phyloP scores from a whole-genome alignment of 2,329 filamentous ascomycete species.

The Botrytis galanthina region DNA sequence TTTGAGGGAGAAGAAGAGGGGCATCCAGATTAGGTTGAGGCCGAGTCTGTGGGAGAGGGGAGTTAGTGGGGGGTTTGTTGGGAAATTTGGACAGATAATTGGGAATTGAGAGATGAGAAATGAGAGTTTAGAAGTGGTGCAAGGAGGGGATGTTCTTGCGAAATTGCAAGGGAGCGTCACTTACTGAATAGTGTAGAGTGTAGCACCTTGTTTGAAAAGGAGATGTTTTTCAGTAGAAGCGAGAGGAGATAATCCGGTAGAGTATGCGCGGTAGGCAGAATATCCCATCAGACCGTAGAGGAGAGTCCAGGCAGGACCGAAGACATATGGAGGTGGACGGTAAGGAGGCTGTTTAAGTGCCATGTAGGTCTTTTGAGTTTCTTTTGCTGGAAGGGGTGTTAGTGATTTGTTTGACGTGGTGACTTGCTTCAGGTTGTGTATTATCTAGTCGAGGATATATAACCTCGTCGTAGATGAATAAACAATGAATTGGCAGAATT shows the following conservation, averaged over 20 bases:
- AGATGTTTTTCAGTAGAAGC: conserved; percentile 30
- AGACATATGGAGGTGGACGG: conserved; percentile 59
- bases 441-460: neutral
- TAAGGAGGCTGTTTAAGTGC: conserved; percentile 66
- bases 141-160: neutral
- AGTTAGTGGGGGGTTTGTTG: neutral
- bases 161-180: neutral
- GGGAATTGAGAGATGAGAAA: neutral
- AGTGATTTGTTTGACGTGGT: neutral
- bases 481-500: neutral
- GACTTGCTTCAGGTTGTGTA: neutral
- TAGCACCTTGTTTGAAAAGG: conserved; percentile 64
- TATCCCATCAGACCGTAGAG: conserved; percentile 85
- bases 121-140: neutral
- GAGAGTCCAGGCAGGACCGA: conserved; percentile 64
- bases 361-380: conserved; percentile 61
- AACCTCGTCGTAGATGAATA: neutral
- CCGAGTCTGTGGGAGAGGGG: conserved; percentile 49
- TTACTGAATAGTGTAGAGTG: conserved; percentile 75
- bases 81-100: neutral
- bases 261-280: conserved; percentile 75
- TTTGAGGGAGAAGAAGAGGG: conserved; percentile 81
- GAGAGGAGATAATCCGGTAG: conserved; percentile 55
- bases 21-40: conserved; percentile 87
- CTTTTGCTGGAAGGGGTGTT: conserved; percentile 45